Percentiles rank a stretch among this genome's conserved stretches.
Evolutionary conservation across 2,329 filamentous ascomycete genomes (phyloP).

Genomic region (Cordyceps fumosorosea): DNA sequence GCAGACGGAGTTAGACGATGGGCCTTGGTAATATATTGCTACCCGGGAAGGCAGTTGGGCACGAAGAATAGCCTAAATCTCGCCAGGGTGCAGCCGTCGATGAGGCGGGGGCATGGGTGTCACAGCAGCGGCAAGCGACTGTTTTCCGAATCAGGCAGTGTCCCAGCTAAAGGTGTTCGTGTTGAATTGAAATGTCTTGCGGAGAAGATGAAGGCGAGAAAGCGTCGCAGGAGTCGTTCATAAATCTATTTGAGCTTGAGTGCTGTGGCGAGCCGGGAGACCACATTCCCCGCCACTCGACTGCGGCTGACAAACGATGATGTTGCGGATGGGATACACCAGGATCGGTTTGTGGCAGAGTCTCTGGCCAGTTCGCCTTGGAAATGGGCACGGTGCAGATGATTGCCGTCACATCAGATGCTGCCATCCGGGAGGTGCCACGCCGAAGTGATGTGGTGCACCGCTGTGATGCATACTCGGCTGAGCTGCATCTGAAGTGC

Average conservation of each 20-base stretch:
- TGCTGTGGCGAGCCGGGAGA: neutral
- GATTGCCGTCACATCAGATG: conserved; percentile 9
- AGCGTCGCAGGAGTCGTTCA: neutral
- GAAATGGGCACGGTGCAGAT: neutral
- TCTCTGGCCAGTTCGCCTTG: neutral
- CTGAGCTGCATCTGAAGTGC: conserved; percentile 9
- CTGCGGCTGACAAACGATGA: neutral
- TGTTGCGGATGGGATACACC: neutral
- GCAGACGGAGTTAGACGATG: neutral
- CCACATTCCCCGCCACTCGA: neutral
- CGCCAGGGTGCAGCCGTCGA: neutral
- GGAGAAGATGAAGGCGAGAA: neutral
- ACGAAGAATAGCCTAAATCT: neutral
- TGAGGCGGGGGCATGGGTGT: neutral
- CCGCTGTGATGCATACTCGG: neutral
- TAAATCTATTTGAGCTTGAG: neutral
- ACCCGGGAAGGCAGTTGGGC: neutral
- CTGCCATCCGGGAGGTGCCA: neutral
- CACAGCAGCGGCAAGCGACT: neutral
- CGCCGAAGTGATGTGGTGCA: neutral
- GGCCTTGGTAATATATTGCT: neutral
- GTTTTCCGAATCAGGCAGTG: neutral
- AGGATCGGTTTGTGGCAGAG: neutral
- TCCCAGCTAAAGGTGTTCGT: neutral
- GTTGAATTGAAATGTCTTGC: neutral